Percentiles rank a stretch among this genome's conserved stretches.
Conservation (phyloP, 2,329 filamentous ascomycete species). For the Calonectria honghensis region DNA sequence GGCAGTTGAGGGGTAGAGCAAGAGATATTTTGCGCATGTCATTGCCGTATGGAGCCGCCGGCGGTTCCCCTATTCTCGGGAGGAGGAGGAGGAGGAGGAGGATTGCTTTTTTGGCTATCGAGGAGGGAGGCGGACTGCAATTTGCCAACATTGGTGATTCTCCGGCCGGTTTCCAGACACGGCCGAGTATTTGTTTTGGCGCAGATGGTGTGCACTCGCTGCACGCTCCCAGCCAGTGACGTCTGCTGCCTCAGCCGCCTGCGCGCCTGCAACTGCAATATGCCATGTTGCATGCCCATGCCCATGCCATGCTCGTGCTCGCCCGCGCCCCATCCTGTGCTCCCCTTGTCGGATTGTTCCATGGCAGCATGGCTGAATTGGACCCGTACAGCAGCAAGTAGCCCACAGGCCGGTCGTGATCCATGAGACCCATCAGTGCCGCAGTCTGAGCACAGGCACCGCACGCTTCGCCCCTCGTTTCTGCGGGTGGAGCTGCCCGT, state of each 20-base stretch:
- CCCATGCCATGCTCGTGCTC: constrained; percentile 17
- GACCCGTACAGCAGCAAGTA: not conserved
- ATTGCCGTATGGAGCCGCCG: constrained; percentile 9
- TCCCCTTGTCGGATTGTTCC: constrained; percentile 30
- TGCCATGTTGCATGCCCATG: constrained; percentile 28
- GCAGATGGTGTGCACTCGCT: not conserved
- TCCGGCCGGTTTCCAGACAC: not conserved
- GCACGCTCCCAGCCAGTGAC: constrained; percentile 27
- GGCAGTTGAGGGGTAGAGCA: constrained; percentile 38
- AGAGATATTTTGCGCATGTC: constrained; percentile 39
- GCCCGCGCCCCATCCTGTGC: not conserved
- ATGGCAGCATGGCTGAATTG: constrained; percentile 1
- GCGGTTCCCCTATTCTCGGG: constrained; percentile 3
- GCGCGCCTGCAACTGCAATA: constrained; percentile 20
- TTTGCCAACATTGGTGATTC: not conserved
- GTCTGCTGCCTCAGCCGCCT: constrained; percentile 26
- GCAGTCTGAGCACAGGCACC: constrained; percentile 9
- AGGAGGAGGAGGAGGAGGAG: not conserved
- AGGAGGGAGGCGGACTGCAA: not conserved
- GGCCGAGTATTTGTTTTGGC: not conserved
- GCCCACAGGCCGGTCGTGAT: constrained; percentile 2
- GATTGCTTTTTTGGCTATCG: constrained; percentile 1
- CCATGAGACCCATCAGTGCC: constrained; percentile 41
- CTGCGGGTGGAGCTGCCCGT: constrained; percentile 47
- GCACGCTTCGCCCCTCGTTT: constrained; percentile 48